phyloP scores from a whole-genome alignment of 331 rosid genomes.

The Prunus yedoensis region DNA sequence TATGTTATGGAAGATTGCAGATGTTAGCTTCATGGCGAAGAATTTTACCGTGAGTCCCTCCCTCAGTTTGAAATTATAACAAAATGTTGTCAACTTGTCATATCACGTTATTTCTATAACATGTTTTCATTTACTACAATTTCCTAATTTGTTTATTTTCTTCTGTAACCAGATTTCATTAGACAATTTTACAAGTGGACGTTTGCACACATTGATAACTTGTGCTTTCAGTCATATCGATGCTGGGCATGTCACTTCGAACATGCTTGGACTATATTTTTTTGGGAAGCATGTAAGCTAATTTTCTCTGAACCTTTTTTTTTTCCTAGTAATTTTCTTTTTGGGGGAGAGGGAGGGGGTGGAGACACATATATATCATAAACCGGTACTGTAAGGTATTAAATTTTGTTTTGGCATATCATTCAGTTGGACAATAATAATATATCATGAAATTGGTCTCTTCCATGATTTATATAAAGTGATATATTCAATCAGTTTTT shows the following conservation, averaged over 20 bases:
- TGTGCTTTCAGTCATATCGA: conserved; percentile 83
- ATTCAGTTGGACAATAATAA: too few species aligned
- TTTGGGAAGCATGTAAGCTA: conserved; percentile 66
- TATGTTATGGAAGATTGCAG: conserved; percentile 56
- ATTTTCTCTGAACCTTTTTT: conserved; percentile 24
- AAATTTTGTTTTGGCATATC: too few species aligned
- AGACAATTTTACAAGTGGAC: conserved; percentile 64
- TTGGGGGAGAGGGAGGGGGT: too few species aligned
- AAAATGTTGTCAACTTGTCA: conserved; percentile 18
- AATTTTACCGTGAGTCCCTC: conserved; percentile 67
- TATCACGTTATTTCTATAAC: conserved; percentile 17
- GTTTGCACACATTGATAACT: conserved; percentile 85
- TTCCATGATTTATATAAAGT: neutral
- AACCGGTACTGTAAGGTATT: too few species aligned
- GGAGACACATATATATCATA: too few species aligned
- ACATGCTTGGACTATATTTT: conserved; percentile 89
- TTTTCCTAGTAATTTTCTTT: too few species aligned
- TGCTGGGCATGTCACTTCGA: conserved; percentile 49
- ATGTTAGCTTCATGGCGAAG: conserved; percentile 49
- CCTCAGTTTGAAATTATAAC: conserved; percentile 20
- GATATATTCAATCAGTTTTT: neutral
- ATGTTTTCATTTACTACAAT: conserved; percentile 20
- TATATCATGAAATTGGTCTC: neutral
- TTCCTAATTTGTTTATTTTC: conserved; percentile 25
- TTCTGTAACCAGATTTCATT: conserved; percentile 65